phyloP scores from a whole-genome alignment of 495 filamentous ascomycete species.

The Penicillium malachiteum region DNA sequence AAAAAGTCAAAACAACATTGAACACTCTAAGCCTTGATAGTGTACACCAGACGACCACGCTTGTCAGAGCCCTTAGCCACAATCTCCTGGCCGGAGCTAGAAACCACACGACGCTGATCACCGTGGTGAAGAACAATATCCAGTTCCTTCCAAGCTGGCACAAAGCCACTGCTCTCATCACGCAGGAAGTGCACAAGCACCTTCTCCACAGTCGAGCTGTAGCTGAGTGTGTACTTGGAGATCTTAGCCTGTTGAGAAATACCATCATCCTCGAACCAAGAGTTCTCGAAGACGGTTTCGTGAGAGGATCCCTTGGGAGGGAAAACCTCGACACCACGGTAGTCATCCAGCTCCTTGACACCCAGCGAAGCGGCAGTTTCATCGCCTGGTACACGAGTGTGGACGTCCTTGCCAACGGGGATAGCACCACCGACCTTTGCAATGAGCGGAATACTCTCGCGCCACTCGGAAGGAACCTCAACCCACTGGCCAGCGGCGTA shows the following conservation, averaged over 20 bases:
- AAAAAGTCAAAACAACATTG: background rate
- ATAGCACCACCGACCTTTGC: constrained; percentile 59
- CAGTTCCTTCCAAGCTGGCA: constrained; percentile 53
- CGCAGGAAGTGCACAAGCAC: constrained; percentile 42
- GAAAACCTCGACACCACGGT: constrained; percentile 63
- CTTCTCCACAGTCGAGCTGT: constrained; percentile 44
- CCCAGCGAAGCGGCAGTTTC: constrained; percentile 50
- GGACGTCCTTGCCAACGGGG: constrained; percentile 55
- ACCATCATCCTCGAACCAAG: constrained; percentile 67
- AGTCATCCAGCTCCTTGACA: constrained; percentile 58
- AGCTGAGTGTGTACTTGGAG: constrained; percentile 42
- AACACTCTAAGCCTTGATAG: constrained; percentile 24
- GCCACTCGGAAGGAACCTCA: constrained; percentile 57
- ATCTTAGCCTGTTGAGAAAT: constrained; percentile 47
- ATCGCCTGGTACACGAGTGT: constrained; percentile 56
- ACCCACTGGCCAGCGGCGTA: constrained; percentile 60
- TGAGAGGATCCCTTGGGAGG: constrained; percentile 46
- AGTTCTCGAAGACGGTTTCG: constrained; percentile 38
- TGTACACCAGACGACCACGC: constrained; percentile 37
- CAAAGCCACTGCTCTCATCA: constrained; percentile 39
- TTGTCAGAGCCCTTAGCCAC: constrained; percentile 32
- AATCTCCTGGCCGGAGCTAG: constrained; percentile 30
- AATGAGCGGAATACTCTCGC: constrained; percentile 60
- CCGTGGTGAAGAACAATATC: constrained; percentile 52
- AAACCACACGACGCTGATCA: constrained; percentile 46